Base-by-base conservation (phyloP, 2,329 filamentous ascomycete species). In the Botrytis porri region DNA sequence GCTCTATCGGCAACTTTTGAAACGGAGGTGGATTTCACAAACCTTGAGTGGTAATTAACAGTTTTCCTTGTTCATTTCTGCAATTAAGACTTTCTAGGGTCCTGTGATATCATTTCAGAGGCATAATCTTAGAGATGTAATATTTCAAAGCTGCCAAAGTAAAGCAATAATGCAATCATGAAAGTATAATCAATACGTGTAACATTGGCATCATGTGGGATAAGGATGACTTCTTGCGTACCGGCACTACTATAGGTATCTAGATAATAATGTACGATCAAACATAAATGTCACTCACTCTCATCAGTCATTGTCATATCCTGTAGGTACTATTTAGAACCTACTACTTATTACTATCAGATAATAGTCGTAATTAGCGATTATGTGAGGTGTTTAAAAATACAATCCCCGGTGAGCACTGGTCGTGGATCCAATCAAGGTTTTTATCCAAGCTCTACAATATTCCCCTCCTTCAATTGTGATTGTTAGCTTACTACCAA, bases 1-100 rank as follows among this genome's bases (percentile, higher is more conserved):
- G 80, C 79, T 61, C 76, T 87, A 60, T 81, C 84, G 71, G 79
- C 76, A 59, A 77, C 75, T 69, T 20, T 67, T 29, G 51, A 60
- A 57, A 39, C 37, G 18, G 70, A 72, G 70, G 29, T 72, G 20
- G 70, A 72, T 51, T 77, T 75, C 45, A 73, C 74, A 43, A 73
- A 73, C 63, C 66, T 80, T 67, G 79, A 80, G 45, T 81, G 80
- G 80, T 81, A 76, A 57, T 69, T 54, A 39, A 32, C 29, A 32
- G 14, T 18, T 57, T 59, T 35, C 18, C 37, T 35, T 60, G 9
- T 25, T 32, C 7, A 39, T 22, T 54, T 9, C 16, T 66, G 35
- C 22, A 22, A 66, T 51, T 10, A 66, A n/a, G 5, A 20, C 32
- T 51, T 4, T 14, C 9, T 16, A 29, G 32, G 20, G 5, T 65